A percentile compares a stretch with the other conserved stretches of the same genome.
These are phyloP conservation scores for Thalassiosira livingstoniorum DNA, from an alignment of 352 stramenopile species.

Conservation along the genomic window DNA sequence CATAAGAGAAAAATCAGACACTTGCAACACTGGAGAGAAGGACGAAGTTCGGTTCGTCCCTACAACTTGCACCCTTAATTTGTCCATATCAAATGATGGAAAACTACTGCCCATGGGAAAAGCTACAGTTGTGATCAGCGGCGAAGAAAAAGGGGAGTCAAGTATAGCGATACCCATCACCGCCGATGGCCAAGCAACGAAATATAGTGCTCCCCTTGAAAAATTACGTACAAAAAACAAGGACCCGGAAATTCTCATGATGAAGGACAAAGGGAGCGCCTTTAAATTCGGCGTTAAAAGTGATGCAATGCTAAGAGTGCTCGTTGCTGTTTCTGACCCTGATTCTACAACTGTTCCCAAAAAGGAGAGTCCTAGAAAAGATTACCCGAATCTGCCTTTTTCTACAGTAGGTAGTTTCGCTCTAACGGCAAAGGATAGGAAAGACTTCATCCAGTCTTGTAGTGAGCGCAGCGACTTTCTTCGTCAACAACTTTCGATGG, in stretches of 20 bases:
- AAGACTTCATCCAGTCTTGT: too few species aligned
- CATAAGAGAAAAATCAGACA: neutral
- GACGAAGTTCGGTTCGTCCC: constrained; percentile 26
- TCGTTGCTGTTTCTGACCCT: constrained; percentile 6
- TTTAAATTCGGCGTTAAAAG: constrained; percentile 8
- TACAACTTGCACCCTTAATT: constrained; percentile 32
- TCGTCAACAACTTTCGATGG: too few species aligned
- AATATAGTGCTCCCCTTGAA: neutral
- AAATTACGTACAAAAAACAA: constrained; percentile 16
- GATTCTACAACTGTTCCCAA: too few species aligned
- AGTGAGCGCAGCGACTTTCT: too few species aligned
- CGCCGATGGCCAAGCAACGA: neutral
- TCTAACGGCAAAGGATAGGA: too few species aligned
- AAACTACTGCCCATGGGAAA: constrained; percentile 31
- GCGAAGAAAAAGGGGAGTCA: constrained; percentile 34
- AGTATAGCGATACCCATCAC: constrained; percentile 19
- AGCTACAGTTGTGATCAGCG: constrained; percentile 36
- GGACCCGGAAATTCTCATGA: constrained; percentile 8
- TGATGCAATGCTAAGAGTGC: constrained; percentile 10
- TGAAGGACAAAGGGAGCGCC: constrained; percentile 16
- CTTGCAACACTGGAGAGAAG: neutral
- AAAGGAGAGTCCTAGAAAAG: too few species aligned
- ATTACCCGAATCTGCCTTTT: too few species aligned
- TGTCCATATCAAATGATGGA: constrained; percentile 43
- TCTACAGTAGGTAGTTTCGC: too few species aligned